Base-by-base conservation (phyloP, 768 basidiomycete genomes). In the Mycena vitilis region DNA sequence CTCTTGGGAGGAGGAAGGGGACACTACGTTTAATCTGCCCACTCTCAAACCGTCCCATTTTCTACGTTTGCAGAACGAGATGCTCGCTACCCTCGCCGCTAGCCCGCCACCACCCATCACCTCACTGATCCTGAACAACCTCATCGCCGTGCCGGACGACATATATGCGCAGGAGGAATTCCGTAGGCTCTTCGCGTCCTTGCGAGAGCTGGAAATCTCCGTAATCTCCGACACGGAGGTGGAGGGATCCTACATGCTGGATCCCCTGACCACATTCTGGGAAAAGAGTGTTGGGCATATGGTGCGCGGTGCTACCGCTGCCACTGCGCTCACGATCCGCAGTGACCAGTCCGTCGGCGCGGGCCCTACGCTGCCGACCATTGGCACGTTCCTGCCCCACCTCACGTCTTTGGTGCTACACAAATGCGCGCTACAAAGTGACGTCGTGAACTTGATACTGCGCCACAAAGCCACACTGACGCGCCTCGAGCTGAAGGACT, bases 121-220 rank as follows among this genome's bases (percentile, higher is more conserved):
- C 5, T 61, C 66, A 11, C 23, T 68, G 55, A 40, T 56, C 48
- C 48, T 68, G 38, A 36, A 58, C 20, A 63, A 68, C 62, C n/a
- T 68, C 15, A n/a, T 65, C 59, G 44, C 54, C 7, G 44, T 57
- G 2, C 58, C 49, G 4, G 12, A 40, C 58, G n/a, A 49, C 4
- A 60, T 61, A 30, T 65, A 70, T n/a, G 30, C 5, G 15, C 20
- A 57, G 18, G 34, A 52, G 15, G 23, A n/a, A 1, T 69, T 64
- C 44, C 51, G 49, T 18, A 10, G 7, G 38, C n/a, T 69, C 34
- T 65, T 63, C 57, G 20, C 25, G 20, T 10, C 36, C 22, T 49
- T 56, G 36, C n/a, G 53, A 9, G 12, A 13, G 10, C 57, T 66
- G 15, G n/a, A 36, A 10, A 60, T 66, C 34, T 59, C 65, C 30